Percentiles rank a stretch among this genome's conserved stretches.
Evolutionary conservation across 1,139 yeast species (phyloP).

Genomic region (Debaryomyces sp.): DNA sequence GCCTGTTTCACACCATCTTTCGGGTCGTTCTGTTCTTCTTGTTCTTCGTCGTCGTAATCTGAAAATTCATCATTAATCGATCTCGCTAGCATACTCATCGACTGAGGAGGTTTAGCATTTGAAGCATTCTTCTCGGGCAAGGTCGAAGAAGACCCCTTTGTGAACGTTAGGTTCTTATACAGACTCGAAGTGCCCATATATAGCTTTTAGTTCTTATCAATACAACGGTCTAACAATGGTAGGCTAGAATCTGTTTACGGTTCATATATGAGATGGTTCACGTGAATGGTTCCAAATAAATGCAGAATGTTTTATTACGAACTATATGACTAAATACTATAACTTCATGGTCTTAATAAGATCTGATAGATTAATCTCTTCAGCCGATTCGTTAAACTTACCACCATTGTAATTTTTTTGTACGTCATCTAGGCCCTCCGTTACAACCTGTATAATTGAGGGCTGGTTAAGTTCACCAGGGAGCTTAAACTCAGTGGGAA

Average conservation of each 20-base stretch:
- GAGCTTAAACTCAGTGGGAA: constrained; percentile 43
- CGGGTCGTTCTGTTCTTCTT: constrained; percentile 9
- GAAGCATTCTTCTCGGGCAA: background rate
- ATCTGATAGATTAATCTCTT: constrained; percentile 28
- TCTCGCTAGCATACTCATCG: constrained; percentile 15
- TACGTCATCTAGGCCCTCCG: constrained; percentile 44
- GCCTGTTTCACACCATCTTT: background rate
- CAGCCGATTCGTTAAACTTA: constrained; percentile 12
- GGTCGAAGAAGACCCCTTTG: constrained; percentile 9
- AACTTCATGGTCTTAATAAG: constrained; percentile 9
- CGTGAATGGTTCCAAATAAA: background rate
- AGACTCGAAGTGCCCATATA: constrained; percentile 2
- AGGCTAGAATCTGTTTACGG: background rate
- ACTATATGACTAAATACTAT: background rate
- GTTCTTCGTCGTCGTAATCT: constrained; percentile 25
- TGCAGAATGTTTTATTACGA: background rate
- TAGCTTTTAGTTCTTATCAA: background rate
- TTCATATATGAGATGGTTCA: background rate
- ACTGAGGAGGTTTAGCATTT: background rate
- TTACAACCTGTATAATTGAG: constrained; percentile 42
- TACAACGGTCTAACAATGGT: background rate
- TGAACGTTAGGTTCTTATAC: constrained; percentile 8
- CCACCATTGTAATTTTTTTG: constrained; percentile 23
- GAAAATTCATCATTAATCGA: constrained; percentile 23
- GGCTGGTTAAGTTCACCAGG: constrained; percentile 47